Evolutionary conservation across 129 eudicot species (phyloP), one percentile per base, ranked within the genome.

Genomic region (Flaveria sonorensis): DNA sequence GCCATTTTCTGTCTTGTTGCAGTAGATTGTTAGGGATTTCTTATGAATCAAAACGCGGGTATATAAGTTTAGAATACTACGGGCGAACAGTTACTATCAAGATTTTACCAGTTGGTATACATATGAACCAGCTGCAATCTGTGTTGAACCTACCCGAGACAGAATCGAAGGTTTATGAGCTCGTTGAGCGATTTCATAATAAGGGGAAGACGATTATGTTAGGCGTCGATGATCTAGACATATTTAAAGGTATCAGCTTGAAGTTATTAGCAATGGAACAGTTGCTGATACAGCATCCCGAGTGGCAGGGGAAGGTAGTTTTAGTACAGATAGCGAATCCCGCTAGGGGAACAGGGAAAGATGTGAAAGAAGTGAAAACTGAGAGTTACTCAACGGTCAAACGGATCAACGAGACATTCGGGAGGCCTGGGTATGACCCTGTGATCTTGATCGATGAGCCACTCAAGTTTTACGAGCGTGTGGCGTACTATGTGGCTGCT

Each of bases 261-360:
- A 92, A 92, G 81, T 36, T 92, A 43, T 66, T 92, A 73, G 97
- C 97, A 5, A 83, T 92, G 90, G 97, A 89, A 65, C 97, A 91
- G 78, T 46, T 92, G 23, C 74, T 92, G n/a, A 45, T 81, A 16
- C 96, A 92, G 77, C 92, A 92, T 72, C 96, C 96, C 7, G 96
- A 92, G 88, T 87, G 86, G 88, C 92, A 82, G 51, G 97, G 97
- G 5, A 85, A 89, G 75, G 89, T 87, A 13, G 97, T 92, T 20
- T 68, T 92, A 6, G 97, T 92, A n/a, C 97, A 92, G 53, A 92
- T 92, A 40, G 96, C 96, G 19, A 85, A 87, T 87, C 97, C 97
- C n/a, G 97, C 97, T 11, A 78, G 97, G 69, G 92, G 97, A 23
- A 83, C 82, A 7, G 97, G 96, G 20, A 87, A 86, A 84, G 97